Evolutionary conservation across 2,329 filamentous ascomycete genomes (phyloP).

Genomic region (Cladosporium sp.): DNA sequence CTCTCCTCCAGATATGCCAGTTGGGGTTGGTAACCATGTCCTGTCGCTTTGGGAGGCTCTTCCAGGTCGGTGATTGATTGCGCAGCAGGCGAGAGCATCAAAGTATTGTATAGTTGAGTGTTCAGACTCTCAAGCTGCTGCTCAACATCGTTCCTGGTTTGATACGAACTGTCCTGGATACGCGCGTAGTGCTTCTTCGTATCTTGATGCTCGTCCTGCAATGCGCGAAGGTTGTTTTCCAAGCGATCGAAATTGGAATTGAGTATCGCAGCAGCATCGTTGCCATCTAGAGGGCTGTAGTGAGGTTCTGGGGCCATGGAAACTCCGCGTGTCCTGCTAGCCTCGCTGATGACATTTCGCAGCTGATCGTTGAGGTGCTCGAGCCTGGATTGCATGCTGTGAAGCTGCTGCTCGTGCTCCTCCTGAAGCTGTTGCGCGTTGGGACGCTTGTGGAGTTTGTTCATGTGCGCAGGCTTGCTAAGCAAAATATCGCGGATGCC

Average conservation of each 20-base stretch:
- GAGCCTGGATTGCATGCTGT: constrained; percentile 34
- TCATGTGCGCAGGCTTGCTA: constrained; percentile 27
- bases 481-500: constrained; percentile 38
- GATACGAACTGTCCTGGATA: constrained; percentile 30
- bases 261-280: constrained; percentile 26
- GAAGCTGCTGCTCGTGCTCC: constrained; percentile 36
- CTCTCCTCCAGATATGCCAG: constrained; percentile 67
- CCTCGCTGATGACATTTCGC: constrained; percentile 35
- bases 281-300: constrained; percentile 21
- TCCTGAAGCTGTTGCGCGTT: constrained; percentile 29
- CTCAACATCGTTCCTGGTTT: constrained; percentile 34
- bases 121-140: constrained; percentile 37
- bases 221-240: constrained; percentile 32
- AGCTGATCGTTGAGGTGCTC: constrained; percentile 39
- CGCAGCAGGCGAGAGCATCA: constrained; percentile 50
- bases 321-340: constrained; percentile 32
- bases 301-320: constrained; percentile 29
- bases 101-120: constrained; percentile 36
- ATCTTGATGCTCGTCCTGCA: constrained; percentile 34
- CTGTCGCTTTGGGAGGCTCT: constrained; percentile 60
- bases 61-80: constrained; percentile 55
- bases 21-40: constrained; percentile 65
- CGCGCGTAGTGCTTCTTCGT: constrained; percentile 30
- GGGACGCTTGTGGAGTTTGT: constrained; percentile 25
- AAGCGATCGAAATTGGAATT: constrained; percentile 31